A percentile compares a stretch with the other conserved stretches of the same genome.
phyloP scores from a whole-genome alignment of 495 filamentous ascomycete genomes.

The Venustampulla echinocandica region DNA sequence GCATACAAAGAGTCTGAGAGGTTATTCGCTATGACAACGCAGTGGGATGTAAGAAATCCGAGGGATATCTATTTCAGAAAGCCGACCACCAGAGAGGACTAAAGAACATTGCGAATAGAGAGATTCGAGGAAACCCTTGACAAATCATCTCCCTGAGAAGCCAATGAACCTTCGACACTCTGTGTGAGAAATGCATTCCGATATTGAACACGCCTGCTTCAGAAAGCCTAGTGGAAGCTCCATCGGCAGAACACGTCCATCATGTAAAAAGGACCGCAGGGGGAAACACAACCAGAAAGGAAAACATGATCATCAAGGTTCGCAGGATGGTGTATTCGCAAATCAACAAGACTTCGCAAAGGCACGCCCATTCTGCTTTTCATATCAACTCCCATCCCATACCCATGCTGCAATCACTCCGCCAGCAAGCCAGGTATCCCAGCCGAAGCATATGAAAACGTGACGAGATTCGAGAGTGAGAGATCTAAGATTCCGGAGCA shows the following conservation, averaged over 20 bases:
- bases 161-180: constrained; percentile 19
- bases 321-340: constrained; percentile 28
- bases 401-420: constrained; percentile 24
- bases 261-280: constrained; percentile 20
- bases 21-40: constrained; percentile 25
- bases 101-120: constrained; percentile 16
- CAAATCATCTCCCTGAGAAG: constrained; percentile 13
- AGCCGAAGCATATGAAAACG: constrained; percentile 26
- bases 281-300: constrained; percentile 24
- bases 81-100: constrained; percentile 11
- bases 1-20: constrained; percentile 14
- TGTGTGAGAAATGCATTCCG: constrained; percentile 22
- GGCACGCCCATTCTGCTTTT: constrained; percentile 24
- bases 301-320: constrained; percentile 26
- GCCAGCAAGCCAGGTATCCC: constrained; percentile 23
- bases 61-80: constrained; percentile 21
- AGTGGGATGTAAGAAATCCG: constrained; percentile 22
- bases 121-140: constrained; percentile 15
- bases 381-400: constrained; percentile 27
- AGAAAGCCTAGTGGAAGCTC: constrained; percentile 18
- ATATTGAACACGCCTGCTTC: constrained; percentile 24
- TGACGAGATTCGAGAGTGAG: constrained; percentile 22
- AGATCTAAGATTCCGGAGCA: constrained; percentile 28
- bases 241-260: constrained; percentile 19
- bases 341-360: constrained; percentile 21